phyloP scores from a whole-genome alignment of 2,329 filamentous ascomycete species.

The Microsporum ferrugineum region DNA sequence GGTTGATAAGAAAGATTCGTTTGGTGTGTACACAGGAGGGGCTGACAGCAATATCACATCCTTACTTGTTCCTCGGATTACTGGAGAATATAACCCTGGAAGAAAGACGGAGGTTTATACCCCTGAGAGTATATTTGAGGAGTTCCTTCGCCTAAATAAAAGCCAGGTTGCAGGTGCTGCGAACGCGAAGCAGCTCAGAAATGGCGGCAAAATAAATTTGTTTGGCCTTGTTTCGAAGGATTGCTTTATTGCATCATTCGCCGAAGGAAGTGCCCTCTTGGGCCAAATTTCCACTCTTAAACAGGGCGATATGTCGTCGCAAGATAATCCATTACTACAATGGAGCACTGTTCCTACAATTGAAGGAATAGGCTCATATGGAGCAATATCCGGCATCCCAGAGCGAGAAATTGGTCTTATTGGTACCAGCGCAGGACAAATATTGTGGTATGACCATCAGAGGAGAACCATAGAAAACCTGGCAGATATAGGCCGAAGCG shows the following conservation, averaged over 20 bases:
- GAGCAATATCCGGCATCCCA: slow-evolving; percentile 23
- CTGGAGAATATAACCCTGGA: slow-evolving; percentile 6
- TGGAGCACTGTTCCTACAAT: slow-evolving; percentile 22
- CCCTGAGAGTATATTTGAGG: slow-evolving; percentile 2
- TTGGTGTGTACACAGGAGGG: slow-evolving; percentile 59
- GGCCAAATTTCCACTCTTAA: slow-evolving; percentile 17
- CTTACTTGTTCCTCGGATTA: slow-evolving; percentile 11
- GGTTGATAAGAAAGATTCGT: slow-evolving; percentile 11
- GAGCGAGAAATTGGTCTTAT: slow-evolving; percentile 25
- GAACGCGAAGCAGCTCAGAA: slow-evolving; percentile 6
- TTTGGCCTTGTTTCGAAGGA: slow-evolving; percentile 28
- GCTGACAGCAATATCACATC: slow-evolving; percentile 57
- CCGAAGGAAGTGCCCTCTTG: slow-evolving; percentile 24
- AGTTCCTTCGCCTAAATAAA: neutral
- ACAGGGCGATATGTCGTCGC: neutral
- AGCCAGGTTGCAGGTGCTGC: neutral
- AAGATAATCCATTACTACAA: slow-evolving; percentile 12
- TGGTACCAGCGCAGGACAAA: slow-evolving; percentile 21
- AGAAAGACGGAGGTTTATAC: slow-evolving; percentile 6
- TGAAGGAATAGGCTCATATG: slow-evolving; percentile 24
- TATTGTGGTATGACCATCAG: slow-evolving; percentile 28
- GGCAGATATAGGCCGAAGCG: slow-evolving; percentile 19
- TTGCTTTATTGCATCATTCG: slow-evolving; percentile 24
- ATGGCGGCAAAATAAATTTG: slow-evolving; percentile 16
- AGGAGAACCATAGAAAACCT: slow-evolving; percentile 21